Percentiles rank a stretch among this genome's conserved stretches.
phyloP scores from a whole-genome alignment of 805 yeast genomes.

The Millerago galiae region DNA sequence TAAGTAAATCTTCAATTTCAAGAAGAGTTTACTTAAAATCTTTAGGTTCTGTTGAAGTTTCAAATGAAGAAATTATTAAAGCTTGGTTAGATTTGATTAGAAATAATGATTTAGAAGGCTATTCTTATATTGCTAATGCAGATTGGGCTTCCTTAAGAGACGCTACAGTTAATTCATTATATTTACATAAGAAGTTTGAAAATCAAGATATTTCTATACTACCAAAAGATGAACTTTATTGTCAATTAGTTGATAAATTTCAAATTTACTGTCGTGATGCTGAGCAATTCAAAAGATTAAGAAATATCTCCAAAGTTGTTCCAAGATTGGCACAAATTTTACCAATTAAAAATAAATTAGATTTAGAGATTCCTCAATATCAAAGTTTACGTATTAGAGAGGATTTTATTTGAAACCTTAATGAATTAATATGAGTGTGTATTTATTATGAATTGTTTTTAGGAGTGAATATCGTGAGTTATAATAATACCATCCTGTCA shows the following conservation, averaged over 20 bases:
- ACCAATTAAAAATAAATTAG: conserved; percentile 2
- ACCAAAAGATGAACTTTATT: conserved; percentile 17
- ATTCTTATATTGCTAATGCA: conserved; percentile 66
- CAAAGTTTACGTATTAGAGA: conserved; percentile 1
- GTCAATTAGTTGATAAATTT: conserved; percentile 17
- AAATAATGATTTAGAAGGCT: conserved; percentile 47
- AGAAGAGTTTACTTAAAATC: conserved; percentile 69
- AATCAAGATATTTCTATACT: not conserved
- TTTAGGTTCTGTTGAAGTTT: conserved; percentile 50
- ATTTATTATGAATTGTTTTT: not conserved
- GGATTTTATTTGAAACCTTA: not conserved
- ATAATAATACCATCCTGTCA: too few relatives aligned
- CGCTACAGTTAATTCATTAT: conserved; percentile 41
- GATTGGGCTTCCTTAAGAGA: conserved; percentile 83
- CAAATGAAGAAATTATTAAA: conserved; percentile 45
- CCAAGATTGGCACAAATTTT: conserved; percentile 5
- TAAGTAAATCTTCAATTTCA: conserved; percentile 60
- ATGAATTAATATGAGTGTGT: not conserved
- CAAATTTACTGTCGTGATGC: conserved; percentile 22
- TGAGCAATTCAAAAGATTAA: conserved; percentile 9
- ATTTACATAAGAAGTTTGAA: conserved; percentile 3
- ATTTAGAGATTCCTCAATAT: conserved; percentile 4
- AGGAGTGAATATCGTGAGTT: too few relatives aligned
- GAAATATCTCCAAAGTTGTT: conserved; percentile 3
- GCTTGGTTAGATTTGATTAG: conserved; percentile 49